A percentile compares a stretch with the other conserved stretches of the same genome.
These are phyloP conservation scores for Sphaerulina musiva DNA, from an alignment of 2,329 filamentous ascomycete genomes.

Conservation along the genomic window DNA sequence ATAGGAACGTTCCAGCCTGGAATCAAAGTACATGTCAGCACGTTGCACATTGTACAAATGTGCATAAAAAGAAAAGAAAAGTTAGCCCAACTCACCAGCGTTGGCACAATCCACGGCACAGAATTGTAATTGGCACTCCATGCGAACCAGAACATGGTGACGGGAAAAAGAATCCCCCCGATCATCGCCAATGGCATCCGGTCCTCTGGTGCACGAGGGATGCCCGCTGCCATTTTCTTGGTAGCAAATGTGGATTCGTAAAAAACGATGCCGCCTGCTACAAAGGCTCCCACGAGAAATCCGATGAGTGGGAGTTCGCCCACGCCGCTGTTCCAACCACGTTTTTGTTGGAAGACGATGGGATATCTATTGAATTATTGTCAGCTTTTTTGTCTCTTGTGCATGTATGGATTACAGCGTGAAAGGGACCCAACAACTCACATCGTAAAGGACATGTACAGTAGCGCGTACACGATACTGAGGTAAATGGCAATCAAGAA, in stretches of 20 bases:
- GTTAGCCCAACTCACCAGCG: constrained; percentile 22
- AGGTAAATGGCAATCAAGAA: constrained; percentile 49
- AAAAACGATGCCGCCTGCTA: constrained; percentile 42
- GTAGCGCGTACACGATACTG: constrained; percentile 47
- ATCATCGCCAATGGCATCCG: constrained; percentile 31
- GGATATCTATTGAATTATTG: not conserved
- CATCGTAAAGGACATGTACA: constrained; percentile 56
- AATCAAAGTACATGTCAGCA: constrained; percentile 35
- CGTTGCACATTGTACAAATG: not conserved
- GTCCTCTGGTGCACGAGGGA: constrained; percentile 39
- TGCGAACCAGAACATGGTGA: constrained; percentile 33
- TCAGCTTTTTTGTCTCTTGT: constrained; percentile 25
- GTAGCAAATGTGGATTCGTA: constrained; percentile 37
- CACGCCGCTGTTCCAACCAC: constrained; percentile 51
- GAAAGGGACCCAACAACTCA: constrained; percentile 35
- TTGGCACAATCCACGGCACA: constrained; percentile 43
- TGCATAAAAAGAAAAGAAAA: not conserved
- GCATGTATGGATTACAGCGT: too few species aligned
- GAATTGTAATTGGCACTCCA: constrained; percentile 36
- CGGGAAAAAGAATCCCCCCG: constrained; percentile 30
- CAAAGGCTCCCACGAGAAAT: constrained; percentile 42
- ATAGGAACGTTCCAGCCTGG: constrained; percentile 38
- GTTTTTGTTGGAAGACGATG: constrained; percentile 46
- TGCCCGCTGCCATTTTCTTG: constrained; percentile 36
- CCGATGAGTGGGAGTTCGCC: constrained; percentile 49